Conservation (phyloP, 169 alveolate species). For the Theileria annulata region DNA sequence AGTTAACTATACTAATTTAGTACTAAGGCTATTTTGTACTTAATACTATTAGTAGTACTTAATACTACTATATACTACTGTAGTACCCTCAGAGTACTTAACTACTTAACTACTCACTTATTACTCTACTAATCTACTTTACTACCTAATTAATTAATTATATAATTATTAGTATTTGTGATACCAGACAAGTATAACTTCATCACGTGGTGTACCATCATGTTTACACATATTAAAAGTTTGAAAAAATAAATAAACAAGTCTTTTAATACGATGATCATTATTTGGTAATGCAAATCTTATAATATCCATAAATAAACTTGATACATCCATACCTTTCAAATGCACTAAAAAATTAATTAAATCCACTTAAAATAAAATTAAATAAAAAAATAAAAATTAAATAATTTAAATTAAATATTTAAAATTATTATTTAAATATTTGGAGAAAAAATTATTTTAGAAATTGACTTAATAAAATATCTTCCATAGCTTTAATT, state of each 20-base stretch:
- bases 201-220: slow-evolving; percentile 95
- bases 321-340: slow-evolving; percentile 72
- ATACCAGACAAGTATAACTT: slow-evolving; percentile 89
- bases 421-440: no score
- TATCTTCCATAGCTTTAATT: slow-evolving; percentile 72
- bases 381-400: background rate
- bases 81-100: no score
- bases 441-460: no score
- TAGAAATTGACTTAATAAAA: slow-evolving; percentile 38
- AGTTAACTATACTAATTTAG: no score
- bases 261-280: slow-evolving; percentile 86
- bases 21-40: no score
- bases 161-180: no score
- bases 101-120: no score
- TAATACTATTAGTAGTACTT: no score
- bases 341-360: slow-evolving; percentile 42
- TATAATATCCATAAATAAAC: slow-evolving; percentile 79
- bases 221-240: slow-evolving; percentile 89
- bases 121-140: no score
- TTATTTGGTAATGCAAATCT: slow-evolving; percentile 80
- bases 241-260: slow-evolving; percentile 93
- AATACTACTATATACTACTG: no score
- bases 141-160: background rate
- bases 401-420: no score
- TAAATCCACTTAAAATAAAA: background rate